A percentile compares a stretch with the other conserved stretches of the same genome.
Conservation (phyloP, 2,329 filamentous ascomycete species). For the Neocucurbitaria cava region DNA sequence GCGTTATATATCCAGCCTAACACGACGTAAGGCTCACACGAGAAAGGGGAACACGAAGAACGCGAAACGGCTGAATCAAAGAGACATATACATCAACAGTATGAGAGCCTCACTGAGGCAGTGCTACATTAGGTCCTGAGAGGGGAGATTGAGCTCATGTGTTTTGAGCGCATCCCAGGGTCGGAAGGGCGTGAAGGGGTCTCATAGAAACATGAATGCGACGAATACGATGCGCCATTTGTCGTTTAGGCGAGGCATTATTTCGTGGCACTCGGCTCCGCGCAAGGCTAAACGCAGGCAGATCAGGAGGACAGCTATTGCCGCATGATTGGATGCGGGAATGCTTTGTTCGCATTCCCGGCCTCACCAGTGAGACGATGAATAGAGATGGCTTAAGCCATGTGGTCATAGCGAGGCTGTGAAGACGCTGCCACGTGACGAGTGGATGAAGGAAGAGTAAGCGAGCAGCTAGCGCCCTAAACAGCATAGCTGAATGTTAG, state of each 20-base stretch:
- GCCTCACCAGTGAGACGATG: slow-evolving; percentile 1
- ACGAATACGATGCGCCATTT: slow-evolving; percentile 31
- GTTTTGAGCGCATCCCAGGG: neutral
- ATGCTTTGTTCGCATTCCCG: neutral
- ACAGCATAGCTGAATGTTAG: slow-evolving; percentile 10
- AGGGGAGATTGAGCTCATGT: neutral
- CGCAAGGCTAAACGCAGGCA: slow-evolving; percentile 23
- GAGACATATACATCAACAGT: neutral
- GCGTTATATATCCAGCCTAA: slow-evolving; percentile 1
- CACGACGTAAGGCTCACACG: slow-evolving; percentile 18
- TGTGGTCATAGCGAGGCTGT: slow-evolving; percentile 3
- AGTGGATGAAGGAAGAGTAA: slow-evolving; percentile 8
- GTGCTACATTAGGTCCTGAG: neutral
- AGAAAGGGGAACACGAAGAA: neutral
- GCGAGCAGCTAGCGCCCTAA: slow-evolving; percentile 15
- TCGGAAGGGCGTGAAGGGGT: neutral
- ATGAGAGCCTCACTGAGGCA: neutral
- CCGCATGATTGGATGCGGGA: slow-evolving; percentile 3
- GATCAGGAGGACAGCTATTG: neutral
- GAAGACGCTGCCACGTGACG: slow-evolving; percentile 11
- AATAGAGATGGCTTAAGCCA: neutral
- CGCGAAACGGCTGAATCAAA: neutral
- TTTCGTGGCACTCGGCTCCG: slow-evolving; percentile 13
- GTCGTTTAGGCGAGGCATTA: slow-evolving; percentile 9
- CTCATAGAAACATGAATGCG: slow-evolving; percentile 26